These are phyloP conservation scores for Penicillium frequentans DNA, from an alignment of 2,329 filamentous ascomycete species.

Conservation along the genomic window DNA sequence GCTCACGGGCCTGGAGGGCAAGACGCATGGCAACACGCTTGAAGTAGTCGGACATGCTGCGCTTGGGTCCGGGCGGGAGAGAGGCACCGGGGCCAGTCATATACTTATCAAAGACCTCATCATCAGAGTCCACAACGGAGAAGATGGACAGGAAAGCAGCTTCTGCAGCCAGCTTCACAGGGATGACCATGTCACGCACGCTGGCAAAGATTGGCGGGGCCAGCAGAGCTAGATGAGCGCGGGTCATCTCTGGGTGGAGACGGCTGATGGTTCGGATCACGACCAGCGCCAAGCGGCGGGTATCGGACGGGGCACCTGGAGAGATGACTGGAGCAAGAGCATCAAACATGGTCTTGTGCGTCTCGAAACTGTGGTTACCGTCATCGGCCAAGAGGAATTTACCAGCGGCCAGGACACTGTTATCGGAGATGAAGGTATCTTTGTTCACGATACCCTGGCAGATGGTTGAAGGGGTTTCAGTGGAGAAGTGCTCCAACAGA, in stretches of 20 bases:
- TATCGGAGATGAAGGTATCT: slow-evolving; percentile 80
- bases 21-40: slow-evolving; percentile 85
- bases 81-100: slow-evolving; percentile 67
- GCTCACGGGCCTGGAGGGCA: slow-evolving; percentile 82
- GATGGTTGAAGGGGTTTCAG: slow-evolving; percentile 75
- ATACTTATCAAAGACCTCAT: slow-evolving; percentile 86
- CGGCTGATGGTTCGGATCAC: slow-evolving; percentile 83
- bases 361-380: slow-evolving; percentile 65
- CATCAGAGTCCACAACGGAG: slow-evolving; percentile 83
- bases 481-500: slow-evolving; percentile 66
- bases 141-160: slow-evolving; percentile 92
- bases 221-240: slow-evolving; percentile 78
- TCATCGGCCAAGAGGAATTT: slow-evolving; percentile 76
- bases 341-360: slow-evolving; percentile 76
- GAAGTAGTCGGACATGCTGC: slow-evolving; percentile 96
- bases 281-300: slow-evolving; percentile 80
- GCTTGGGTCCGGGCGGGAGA: slow-evolving; percentile 70
- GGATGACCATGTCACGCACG: slow-evolving; percentile 88
- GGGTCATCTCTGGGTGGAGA: slow-evolving; percentile 73
- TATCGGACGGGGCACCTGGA: slow-evolving; percentile 77
- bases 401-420: slow-evolving; percentile 83
- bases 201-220: slow-evolving; percentile 82
- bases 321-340: slow-evolving; percentile 72
- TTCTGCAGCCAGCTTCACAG: slow-evolving; percentile 92
- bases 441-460: slow-evolving; percentile 76